A percentile compares a stretch with the other conserved stretches of the same genome.
Evolutionary conservation across 192 early-diverging fungal species (phyloP).

Genomic region (Podila horticola): DNA sequence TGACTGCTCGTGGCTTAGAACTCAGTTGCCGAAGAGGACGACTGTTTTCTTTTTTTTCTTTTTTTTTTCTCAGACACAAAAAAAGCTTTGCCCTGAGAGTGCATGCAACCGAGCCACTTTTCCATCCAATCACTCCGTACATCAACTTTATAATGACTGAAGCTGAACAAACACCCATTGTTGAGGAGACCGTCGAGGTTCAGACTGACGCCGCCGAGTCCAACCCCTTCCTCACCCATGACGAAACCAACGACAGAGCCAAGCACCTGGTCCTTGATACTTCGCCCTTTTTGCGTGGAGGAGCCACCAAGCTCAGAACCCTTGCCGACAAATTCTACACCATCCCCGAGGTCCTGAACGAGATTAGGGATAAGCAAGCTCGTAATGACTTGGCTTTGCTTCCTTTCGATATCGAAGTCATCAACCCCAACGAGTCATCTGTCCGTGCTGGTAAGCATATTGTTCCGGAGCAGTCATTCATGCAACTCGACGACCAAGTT

Average conservation of each 20-base stretch:
- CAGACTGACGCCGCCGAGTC: not conserved
- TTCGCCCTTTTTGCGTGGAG: constrained; percentile 76
- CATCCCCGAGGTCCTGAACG: constrained; percentile 86
- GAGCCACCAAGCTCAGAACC: constrained; percentile 57
- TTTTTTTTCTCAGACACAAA: not conserved
- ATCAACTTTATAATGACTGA: not conserved
- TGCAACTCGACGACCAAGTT: no score
- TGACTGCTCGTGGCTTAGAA: no score
- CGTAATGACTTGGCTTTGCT: constrained; percentile 66
- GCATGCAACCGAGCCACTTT: not conserved
- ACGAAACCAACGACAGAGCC: constrained; percentile 52
- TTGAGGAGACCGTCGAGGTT: not conserved
- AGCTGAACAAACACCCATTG: not conserved
- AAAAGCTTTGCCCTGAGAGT: not conserved
- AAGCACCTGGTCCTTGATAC: constrained; percentile 77
- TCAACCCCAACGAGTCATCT: constrained; percentile 71
- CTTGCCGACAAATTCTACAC: constrained; percentile 84
- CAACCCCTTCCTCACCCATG: constrained; percentile 34
- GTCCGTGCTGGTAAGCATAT: constrained; percentile 62
- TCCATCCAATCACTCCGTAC: not conserved
- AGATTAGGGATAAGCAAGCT: constrained; percentile 83
- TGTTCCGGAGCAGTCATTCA: not conserved
- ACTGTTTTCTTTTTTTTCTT: constrained; percentile 2
- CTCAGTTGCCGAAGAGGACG: no score
- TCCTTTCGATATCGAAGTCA: constrained; percentile 71